These are phyloP conservation scores for Arthrinium puccinioides DNA, from an alignment of 2,329 filamentous ascomycete species.

Conservation along the genomic window DNA sequence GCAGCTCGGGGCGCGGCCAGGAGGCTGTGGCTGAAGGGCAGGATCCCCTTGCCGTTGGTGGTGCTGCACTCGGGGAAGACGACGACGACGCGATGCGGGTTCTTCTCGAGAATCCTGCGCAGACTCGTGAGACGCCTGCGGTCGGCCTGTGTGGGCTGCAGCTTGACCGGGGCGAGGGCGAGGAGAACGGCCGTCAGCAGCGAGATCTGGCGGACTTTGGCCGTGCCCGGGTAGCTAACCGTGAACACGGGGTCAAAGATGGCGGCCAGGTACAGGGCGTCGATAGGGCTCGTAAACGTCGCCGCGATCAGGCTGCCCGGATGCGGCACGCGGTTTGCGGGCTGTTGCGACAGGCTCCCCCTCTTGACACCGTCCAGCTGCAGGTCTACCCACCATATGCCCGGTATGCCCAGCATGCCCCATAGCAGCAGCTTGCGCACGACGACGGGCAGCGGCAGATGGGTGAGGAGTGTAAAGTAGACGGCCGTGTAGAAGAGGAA, in stretches of 20 bases:
- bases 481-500: conserved; percentile 59
- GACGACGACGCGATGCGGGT: conserved; percentile 71
- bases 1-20: conserved; percentile 58
- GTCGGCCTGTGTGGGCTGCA: conserved; percentile 35
- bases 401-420: conserved; percentile 79
- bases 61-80: conserved; percentile 93
- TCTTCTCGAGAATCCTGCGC: conserved; percentile 52
- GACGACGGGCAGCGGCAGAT: conserved; percentile 58
- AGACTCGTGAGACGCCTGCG: conserved; percentile 51
- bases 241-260: conserved; percentile 97
- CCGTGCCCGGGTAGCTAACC: conserved; percentile 67
- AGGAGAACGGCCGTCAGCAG: conserved; percentile 68
- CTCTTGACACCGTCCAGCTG: conserved; percentile 95
- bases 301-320: conserved; percentile 78
- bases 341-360: conserved; percentile 74
- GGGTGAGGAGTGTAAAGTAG: conserved; percentile 79
- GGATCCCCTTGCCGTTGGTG: conserved; percentile 84
- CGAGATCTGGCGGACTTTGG: conserved; percentile 68
- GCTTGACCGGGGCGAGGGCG: conserved; percentile 53
- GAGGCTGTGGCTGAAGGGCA: conserved; percentile 75
- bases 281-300: conserved; percentile 87
- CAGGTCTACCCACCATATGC: conserved; percentile 98
- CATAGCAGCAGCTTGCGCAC: conserved; percentile 80
- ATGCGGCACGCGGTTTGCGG: conserved; percentile 66
- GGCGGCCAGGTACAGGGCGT: conserved; percentile 87